Conservation (phyloP, 202 grass and related monocot genomes). For the Schoenoplectus tabernaemontani region DNA sequence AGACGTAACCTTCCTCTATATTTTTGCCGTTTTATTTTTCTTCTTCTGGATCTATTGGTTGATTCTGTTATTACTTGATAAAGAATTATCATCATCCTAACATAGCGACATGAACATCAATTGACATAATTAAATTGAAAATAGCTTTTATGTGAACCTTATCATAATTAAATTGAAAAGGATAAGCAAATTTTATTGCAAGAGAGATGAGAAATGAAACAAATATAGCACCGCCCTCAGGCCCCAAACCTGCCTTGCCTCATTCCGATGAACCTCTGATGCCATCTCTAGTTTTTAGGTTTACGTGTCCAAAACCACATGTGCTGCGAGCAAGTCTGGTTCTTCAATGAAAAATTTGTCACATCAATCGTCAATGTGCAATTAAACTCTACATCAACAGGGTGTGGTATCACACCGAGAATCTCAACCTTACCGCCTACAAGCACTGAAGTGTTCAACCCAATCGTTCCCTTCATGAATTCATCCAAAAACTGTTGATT, state of each 20-base stretch:
- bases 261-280: background rate
- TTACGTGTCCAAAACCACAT: constrained; percentile 13
- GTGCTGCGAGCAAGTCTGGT: constrained; percentile 38
- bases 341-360: constrained; percentile 31
- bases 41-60: background rate
- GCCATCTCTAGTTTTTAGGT: background rate
- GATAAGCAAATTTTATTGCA: background rate
- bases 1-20: background rate
- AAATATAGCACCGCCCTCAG: background rate
- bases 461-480: constrained; percentile 26
- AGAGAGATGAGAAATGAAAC: background rate
- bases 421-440: constrained; percentile 38
- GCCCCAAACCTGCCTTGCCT: no score
- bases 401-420: constrained; percentile 29
- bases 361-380: constrained; percentile 39
- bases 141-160: background rate
- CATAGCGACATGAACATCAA: background rate
- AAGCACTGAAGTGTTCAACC: constrained; percentile 35
- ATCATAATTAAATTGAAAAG: background rate
- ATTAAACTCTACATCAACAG: constrained; percentile 49
- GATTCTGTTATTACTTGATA: background rate
- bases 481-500: constrained; percentile 33
- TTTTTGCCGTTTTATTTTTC: background rate
- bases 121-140: background rate
- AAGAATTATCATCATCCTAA: background rate